Base-by-base conservation (phyloP, 495 filamentous ascomycete genomes). In the Xylaria telfairii region DNA sequence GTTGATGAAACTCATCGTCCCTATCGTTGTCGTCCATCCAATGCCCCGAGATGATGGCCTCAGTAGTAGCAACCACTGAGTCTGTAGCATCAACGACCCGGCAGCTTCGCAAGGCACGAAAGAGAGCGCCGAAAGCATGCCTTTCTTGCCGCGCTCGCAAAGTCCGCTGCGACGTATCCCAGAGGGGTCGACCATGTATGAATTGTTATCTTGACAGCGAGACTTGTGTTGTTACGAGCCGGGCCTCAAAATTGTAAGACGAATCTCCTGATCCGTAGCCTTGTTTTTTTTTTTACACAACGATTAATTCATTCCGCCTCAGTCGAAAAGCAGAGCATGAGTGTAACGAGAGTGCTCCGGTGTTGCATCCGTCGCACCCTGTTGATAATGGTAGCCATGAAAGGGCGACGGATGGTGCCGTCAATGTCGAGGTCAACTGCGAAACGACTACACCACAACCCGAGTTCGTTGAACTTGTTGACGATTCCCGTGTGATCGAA, bases 91-190 rank as follows among this genome's bases (percentile, higher is more conserved):
- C 53, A 9, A 42, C 54, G 26, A 24, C 67, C 28, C 24, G 56
- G 26, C 54, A 42, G 15, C 30, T 68, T n/a, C 70, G 67, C 17
- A 79, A 79, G 72, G 75, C 76, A 71, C 73, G 76, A 32, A 78
- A 77, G 71, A 77, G 84, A 73, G 83, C 84, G 0, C 75, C 83
- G 3, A 82, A 79, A 57, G 84, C 83, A 15, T 87, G 85, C 39
- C 73, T 81, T n/a, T 84, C 83, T 72, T 87, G 84, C 62, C 80
- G 83, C 56, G 79, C 82, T 69, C 80, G 85, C n/a, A 85, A 86
- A 71, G 84, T 87, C 37, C 82, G 85, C 47, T 87, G 85, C 69
- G 85, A 87, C 65, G 83, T 84, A 12, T 83, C 82, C 2, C 83
- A 85, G 34, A 76, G 81, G 12, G 84, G 84, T 0, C 76, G 79